Percentiles rank a stretch among this genome's conserved stretches.
Evolutionary conservation across 1,284 basidiomycete genomes (phyloP).

Genomic region (Fistulinella cinereoalba): DNA sequence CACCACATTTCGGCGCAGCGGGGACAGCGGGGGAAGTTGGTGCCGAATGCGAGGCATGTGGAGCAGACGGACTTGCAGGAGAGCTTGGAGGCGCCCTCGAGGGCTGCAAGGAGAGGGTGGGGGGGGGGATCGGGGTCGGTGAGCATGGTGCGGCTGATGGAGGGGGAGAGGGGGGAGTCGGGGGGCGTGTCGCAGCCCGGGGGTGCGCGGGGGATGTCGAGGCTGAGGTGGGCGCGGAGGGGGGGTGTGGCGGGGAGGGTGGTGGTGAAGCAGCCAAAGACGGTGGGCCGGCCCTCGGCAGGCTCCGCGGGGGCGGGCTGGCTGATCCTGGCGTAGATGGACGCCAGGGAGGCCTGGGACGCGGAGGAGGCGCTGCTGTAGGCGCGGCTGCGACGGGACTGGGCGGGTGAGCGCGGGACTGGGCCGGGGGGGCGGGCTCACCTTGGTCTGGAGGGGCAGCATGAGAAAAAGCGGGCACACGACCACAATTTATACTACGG

Average conservation of each 20-base stretch:
- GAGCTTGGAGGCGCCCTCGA: constrained; percentile 57
- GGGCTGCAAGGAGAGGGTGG: constrained; percentile 50
- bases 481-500: too few relatives aligned
- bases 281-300: constrained; percentile 33
- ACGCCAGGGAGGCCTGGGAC: constrained; percentile 30
- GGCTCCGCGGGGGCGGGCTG: constrained; percentile 32
- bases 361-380: constrained; percentile 28
- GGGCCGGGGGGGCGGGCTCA: neutral
- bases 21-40: constrained; percentile 63
- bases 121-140: constrained; percentile 23
- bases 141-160: constrained; percentile 38
- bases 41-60: constrained; percentile 54
- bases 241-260: constrained; percentile 30
- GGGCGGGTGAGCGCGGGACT: too few relatives aligned
- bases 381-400: too few relatives aligned
- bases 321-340: constrained; percentile 28
- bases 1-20: constrained; percentile 67
- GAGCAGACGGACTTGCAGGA: constrained; percentile 47
- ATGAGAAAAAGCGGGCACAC: too few relatives aligned
- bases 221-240: constrained; percentile 21
- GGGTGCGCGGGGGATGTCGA: constrained; percentile 18
- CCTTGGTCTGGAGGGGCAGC: too few relatives aligned
- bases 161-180: constrained; percentile 36
- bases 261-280: constrained; percentile 49
- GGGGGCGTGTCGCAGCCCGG: constrained; percentile 27